phyloP scores from a whole-genome alignment of 164 flowering plant genomes.

The Litsea cubeba region DNA sequence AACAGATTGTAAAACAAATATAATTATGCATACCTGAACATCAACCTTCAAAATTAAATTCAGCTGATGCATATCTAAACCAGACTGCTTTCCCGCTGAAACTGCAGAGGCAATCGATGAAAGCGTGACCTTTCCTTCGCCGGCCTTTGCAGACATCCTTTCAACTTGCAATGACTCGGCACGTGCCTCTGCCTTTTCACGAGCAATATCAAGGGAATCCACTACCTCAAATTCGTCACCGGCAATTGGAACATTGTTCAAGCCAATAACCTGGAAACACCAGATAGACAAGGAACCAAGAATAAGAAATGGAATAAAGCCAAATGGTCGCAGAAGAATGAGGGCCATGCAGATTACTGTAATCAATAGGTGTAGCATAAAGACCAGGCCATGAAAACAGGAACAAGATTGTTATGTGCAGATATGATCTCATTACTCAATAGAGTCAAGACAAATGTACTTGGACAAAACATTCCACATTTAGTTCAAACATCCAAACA shows the following conservation, averaged over 20 bases:
- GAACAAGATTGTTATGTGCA: background rate
- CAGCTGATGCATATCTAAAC: constrained; percentile 86
- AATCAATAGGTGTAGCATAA: background rate
- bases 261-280: constrained; percentile 64
- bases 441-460: background rate
- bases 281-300: background rate
- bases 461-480: background rate
- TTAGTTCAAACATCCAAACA: background rate
- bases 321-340: no score
- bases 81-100: constrained; percentile 62
- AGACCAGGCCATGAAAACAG: background rate
- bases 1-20: background rate
- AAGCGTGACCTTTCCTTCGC: constrained; percentile 79
- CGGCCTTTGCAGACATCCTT: constrained; percentile 72
- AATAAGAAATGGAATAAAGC: background rate
- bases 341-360: background rate
- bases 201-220: constrained; percentile 71
- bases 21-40: constrained; percentile 62
- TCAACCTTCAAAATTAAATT: constrained; percentile 90
- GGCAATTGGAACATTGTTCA: constrained; percentile 80
- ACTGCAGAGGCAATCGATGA: constrained; percentile 89
- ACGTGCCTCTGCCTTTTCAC: constrained; percentile 68
- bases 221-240: constrained; percentile 95
- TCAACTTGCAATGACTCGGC: constrained; percentile 54
- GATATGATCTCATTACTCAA: background rate